A percentile compares a stretch with the other conserved stretches of the same genome.
These are phyloP conservation scores for Penicillium chermesinum DNA, from an alignment of 495 filamentous ascomycete species.

Conservation along the genomic window DNA sequence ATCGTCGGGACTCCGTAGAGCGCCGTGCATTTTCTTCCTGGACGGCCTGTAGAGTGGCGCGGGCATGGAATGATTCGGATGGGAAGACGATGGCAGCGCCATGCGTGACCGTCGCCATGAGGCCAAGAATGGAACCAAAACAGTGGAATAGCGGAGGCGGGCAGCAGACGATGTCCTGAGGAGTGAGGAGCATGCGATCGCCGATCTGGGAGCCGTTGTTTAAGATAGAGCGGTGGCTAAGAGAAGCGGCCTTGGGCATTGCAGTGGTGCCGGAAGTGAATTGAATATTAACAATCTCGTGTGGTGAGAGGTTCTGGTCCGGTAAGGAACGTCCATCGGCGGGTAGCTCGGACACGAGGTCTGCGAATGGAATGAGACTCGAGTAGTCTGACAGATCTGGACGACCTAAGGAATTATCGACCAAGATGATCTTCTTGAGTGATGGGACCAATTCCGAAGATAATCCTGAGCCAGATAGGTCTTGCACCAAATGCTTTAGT, in stretches of 20 bases:
- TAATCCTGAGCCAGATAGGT: slow-evolving; percentile 48
- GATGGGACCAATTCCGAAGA: slow-evolving; percentile 63
- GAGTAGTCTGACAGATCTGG: slow-evolving; percentile 43
- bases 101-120: slow-evolving; percentile 90
- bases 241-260: slow-evolving; percentile 84
- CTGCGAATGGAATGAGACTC: slow-evolving; percentile 49
- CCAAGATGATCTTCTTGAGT: slow-evolving; percentile 63
- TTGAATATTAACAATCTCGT: slow-evolving; percentile 90
- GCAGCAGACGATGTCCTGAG: slow-evolving; percentile 70
- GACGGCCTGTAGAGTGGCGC: slow-evolving; percentile 62
- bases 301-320: slow-evolving; percentile 47
- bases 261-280: slow-evolving; percentile 94
- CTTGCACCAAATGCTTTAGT: slow-evolving; percentile 58
- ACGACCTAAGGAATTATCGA: slow-evolving; percentile 73
- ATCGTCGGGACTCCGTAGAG: slow-evolving; percentile 94
- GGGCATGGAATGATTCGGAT: slow-evolving; percentile 78
- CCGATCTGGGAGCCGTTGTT: slow-evolving; percentile 87
- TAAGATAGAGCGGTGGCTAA: slow-evolving; percentile 77
- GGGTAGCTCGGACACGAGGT: slow-evolving; percentile 41
- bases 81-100: slow-evolving; percentile 83
- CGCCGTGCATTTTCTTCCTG: slow-evolving; percentile 76
- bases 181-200: slow-evolving; percentile 71
- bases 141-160: slow-evolving; percentile 91
- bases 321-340: slow-evolving; percentile 40
- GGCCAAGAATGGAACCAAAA: slow-evolving; percentile 86